Evolutionary conservation across 2,329 filamentous ascomycete species (phyloP), one percentile per base, ranked within the genome.

Genomic region (Fusarium floridanum): DNA sequence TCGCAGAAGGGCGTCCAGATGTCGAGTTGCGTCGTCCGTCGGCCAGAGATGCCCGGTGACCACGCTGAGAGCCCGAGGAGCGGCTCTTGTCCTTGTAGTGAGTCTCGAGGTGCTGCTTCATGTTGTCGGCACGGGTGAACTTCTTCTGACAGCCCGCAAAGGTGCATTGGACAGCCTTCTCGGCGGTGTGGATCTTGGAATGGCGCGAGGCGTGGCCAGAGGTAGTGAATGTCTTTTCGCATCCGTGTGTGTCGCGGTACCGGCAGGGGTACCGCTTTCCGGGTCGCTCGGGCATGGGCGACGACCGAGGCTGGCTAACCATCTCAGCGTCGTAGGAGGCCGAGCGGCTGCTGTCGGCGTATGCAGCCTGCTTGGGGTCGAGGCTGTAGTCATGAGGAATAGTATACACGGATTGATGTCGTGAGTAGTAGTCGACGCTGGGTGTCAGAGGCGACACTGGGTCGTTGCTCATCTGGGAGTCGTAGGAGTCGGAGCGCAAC

Each of bases 141-240:
- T 93, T 93, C 84, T 95, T 95, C 82, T 90, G 89, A 85, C 93
- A 95, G 69, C 92, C 92, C 0, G 87, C 84, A 78, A 88, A 93
- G 36, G 91, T 88, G 83, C 90, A 92, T 41, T 87, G 89, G 24
- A 94, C 92, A 16, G 91, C 91, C 85, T 95, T 95, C 83, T 94
- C 93, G 59, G 92, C 92, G 1, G 92, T 94, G 85, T 96, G 94
- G 79, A 95, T 95, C 83, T 95, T 95, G 69, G 93, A 93, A 81
- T 96, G 94, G 45, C 94, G 91, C 50, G 94, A 94, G n/a, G 94
- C 93, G 78, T 96, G 94, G 50, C 94, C 94, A 0, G 94, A 95
- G 4, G 94, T 96, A 68, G 94, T 95, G 81, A 96, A 96, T 12
- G 91, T 94, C 85, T 95, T 94, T 78, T 89, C 90, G 84, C 94